Percentiles rank a stretch among this genome's conserved stretches.
Evolutionary conservation across 345 rosid species (phyloP).

Genomic region (Rhizophora mangle): DNA sequence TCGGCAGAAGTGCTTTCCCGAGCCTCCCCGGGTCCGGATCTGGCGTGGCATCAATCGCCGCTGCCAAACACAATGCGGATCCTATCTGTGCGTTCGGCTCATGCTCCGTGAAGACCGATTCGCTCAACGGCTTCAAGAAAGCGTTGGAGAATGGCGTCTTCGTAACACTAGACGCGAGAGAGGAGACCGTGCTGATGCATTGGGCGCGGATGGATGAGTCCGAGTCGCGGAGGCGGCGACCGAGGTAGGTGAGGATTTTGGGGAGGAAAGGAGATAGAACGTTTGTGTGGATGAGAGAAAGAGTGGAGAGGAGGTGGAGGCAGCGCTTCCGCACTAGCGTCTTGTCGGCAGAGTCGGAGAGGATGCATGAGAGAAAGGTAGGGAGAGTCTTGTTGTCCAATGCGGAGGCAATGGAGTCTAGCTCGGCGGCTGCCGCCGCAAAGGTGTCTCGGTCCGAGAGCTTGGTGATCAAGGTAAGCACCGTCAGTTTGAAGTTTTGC

Average conservation of each 20-base stretch:
- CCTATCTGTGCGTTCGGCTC: constrained; percentile 73
- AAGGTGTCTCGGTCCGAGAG: constrained; percentile 86
- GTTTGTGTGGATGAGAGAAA: constrained; percentile 47
- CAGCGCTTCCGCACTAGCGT: constrained; percentile 71
- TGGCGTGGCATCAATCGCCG: constrained; percentile 65
- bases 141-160: constrained; percentile 51
- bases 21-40: constrained; percentile 65
- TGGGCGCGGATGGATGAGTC: constrained; percentile 73
- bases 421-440: constrained; percentile 66
- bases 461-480: constrained; percentile 55
- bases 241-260: constrained; percentile 59
- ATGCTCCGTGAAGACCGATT: constrained; percentile 89
- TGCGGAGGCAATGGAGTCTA: constrained; percentile 55
- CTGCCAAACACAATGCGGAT: constrained; percentile 78
- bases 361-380: constrained; percentile 61
- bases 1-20: constrained; percentile 44
- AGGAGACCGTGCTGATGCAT: constrained; percentile 59
- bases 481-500: constrained; percentile 49
- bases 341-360: constrained; percentile 71
- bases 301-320: constrained; percentile 57
- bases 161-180: constrained; percentile 57
- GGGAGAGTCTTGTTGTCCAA: constrained; percentile 58
- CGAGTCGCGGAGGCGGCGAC: constrained; percentile 72
- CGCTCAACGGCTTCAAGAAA: constrained; percentile 66
- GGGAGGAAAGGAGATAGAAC: constrained; percentile 59